Percentiles rank a stretch among this genome's conserved stretches.
phyloP scores from a whole-genome alignment of 2,329 filamentous ascomycete species.

The Coniochaeta sp. region DNA sequence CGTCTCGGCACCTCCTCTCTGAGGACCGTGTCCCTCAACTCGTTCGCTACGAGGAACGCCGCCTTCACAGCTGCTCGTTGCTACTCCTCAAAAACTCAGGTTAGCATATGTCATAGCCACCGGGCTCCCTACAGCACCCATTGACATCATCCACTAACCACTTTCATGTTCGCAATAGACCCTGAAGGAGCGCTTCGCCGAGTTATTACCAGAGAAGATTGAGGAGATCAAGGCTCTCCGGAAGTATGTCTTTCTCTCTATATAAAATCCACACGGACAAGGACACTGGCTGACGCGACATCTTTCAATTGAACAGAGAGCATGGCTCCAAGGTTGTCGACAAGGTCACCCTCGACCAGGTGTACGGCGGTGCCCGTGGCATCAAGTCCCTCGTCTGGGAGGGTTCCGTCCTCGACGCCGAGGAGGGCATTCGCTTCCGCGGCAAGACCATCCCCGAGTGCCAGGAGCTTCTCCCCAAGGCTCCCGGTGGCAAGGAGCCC shows the following conservation, averaged over 20 bases:
- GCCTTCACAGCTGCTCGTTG: constrained; percentile 79
- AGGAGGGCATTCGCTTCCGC: constrained; percentile 99
- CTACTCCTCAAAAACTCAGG: constrained; percentile 91
- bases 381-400: constrained; percentile 99
- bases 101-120: constrained; percentile 32
- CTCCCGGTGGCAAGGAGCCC: constrained; percentile 91
- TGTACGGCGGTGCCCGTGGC: constrained; percentile 97
- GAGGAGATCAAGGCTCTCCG: constrained; percentile 98
- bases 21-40: constrained; percentile 68
- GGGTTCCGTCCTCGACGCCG: constrained; percentile 92
- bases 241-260: constrained; percentile 57
- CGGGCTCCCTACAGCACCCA: background rate
- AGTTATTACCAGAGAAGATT: constrained; percentile 90
- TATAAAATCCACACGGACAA: background rate
- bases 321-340: constrained; percentile 92
- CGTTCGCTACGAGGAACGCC: constrained; percentile 60
- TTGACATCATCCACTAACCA: constrained; percentile 17
- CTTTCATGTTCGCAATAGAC: constrained; percentile 48
- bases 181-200: constrained; percentile 96
- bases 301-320: constrained; percentile 55
- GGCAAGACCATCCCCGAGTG: constrained; percentile 99
- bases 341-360: constrained; percentile 98
- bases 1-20: constrained; percentile 69
- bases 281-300: background rate
- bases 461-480: constrained; percentile 95